phyloP scores from a whole-genome alignment of 83 land plant genomes.

The Larix sibirica region DNA sequence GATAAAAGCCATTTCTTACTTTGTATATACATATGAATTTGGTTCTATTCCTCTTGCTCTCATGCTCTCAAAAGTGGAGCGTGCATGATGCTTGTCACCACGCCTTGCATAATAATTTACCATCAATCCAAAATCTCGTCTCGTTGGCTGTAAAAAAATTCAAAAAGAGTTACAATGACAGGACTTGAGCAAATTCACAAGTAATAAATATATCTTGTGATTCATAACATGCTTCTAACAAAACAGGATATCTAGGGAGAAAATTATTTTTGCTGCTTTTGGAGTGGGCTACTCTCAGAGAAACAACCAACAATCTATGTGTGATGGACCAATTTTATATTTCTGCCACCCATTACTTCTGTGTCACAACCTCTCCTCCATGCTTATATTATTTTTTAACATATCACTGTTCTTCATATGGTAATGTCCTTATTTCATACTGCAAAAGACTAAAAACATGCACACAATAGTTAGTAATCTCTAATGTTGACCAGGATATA shows the following conservation, averaged over 20 bases:
- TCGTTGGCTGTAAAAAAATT: conserved; percentile 67
- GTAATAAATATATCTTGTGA: not conserved
- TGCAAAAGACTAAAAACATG: not conserved
- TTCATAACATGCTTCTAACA: not conserved
- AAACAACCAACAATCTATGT: not conserved
- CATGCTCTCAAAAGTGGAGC: conserved; percentile 90
- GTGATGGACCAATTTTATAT: not conserved
- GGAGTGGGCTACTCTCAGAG: not conserved
- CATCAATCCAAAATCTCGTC: conserved; percentile 85
- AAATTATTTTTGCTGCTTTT: not conserved
- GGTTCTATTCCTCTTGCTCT: conserved; percentile 90
- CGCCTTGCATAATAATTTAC: conserved; percentile 87
- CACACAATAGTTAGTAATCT: not conserved
- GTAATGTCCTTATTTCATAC: not conserved
- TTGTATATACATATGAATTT: conserved; percentile 78
- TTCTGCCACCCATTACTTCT: not conserved
- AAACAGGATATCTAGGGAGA: not conserved
- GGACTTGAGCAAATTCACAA: not conserved
- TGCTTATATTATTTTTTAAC: not conserved
- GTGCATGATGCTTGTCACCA: conserved; percentile 95
- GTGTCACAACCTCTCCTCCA: not conserved
- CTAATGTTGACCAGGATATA: not conserved
- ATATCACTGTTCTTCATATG: not conserved
- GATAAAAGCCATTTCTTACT: conserved; percentile 36
- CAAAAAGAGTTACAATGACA: conserved; percentile 1